Evolutionary conservation across 805 yeast species (phyloP), one percentile per base, ranked within the genome.

Genomic region (Teunomyces lycoperdinae): DNA sequence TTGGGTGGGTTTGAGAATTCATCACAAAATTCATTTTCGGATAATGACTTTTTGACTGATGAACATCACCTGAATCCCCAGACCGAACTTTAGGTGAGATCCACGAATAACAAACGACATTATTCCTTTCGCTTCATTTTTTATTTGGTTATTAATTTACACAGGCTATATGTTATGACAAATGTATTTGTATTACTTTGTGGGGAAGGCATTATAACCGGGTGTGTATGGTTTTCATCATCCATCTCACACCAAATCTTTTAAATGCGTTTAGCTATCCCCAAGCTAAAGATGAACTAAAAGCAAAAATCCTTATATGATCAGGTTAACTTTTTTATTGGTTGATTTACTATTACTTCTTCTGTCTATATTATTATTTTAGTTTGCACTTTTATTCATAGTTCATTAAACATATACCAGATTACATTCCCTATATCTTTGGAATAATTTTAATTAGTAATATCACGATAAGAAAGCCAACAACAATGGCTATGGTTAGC

Each of bases 391-490:
- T 38, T 38, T 38, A 29, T 38, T 38, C 41, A 38, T 38, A 38
- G 30, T 24, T 38, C 41, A 38, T 38, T 38, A 38, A 26, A 38
- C 41, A 38, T 38, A 38, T 38, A 10, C 41, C 41, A 33, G 27
- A n/a, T 8, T 38, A 38, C 17, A 32, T 32, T 32, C 9, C 8
- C 32, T 32, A 42, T 13, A 29, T 35, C 46, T 63, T 61, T 27
- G 78, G 76, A 28, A 72, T 58, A 11, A 72, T 58, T 48, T 66
- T 68, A 34, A 68, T 63, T 27, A 73, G 43, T 2, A 71, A 44
- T 2, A 68, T 56, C 69, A 68, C 65, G 44, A 61, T 39, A 39
- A 70, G 50, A 48, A 70, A 68, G 27, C 58, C 46, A 8, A 64
- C 36, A 7, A 67, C 54, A 14, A 70, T 48, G 7, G 52, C 61